Evolutionary conservation across 768 basidiomycete species (phyloP), one percentile per base, ranked within the genome.

Genomic region (Scleroderma citrinum): DNA sequence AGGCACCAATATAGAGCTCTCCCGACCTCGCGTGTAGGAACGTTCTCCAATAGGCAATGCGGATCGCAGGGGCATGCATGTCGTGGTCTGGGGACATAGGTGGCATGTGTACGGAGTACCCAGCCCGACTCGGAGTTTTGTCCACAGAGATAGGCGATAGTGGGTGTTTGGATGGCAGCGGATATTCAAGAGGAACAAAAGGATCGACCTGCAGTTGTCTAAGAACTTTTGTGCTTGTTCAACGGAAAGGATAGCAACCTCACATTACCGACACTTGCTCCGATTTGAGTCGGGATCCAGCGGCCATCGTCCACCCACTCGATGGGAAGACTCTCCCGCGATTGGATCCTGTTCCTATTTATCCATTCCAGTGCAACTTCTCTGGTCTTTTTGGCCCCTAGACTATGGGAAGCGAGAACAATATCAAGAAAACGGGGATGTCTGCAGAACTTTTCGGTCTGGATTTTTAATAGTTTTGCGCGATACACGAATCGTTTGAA

Each of bases 341-440:
- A 2, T 10, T 32, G 16, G 17, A 44, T 26, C 24, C 47, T 50
- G 26, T 24, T 41, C 42, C 45, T 48, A 31, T 50, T 52, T 20
- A 54, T 43, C 65, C 65, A 67, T 20, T 56, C 49, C 39, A 52
- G 36, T 2, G 60, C 66, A 19, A 57, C 53, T 7, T 42, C 55
- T 49, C 56, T 64, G 37, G 49, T 49, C 17, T 53, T 55, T 20
- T 62, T 51, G 1, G 70, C 37, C 8, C 63, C 63, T 23, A 46
- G 51, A 8, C 63, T 50, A 5, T 64, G 56, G 16, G 39, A 45
- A 2, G 45, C 53, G 6, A 62, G 61, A 14, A 38, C 50, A 7
- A 77, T 59, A 32, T 78, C 76, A 26, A 71, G 54, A 35, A 76
- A 72, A 20, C 77, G 57, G 2, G 76, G 80, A 48, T 77, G 71